These are phyloP conservation scores for Apiospora malaysiana DNA, from an alignment of 2,329 filamentous ascomycete species.

Conservation along the genomic window DNA sequence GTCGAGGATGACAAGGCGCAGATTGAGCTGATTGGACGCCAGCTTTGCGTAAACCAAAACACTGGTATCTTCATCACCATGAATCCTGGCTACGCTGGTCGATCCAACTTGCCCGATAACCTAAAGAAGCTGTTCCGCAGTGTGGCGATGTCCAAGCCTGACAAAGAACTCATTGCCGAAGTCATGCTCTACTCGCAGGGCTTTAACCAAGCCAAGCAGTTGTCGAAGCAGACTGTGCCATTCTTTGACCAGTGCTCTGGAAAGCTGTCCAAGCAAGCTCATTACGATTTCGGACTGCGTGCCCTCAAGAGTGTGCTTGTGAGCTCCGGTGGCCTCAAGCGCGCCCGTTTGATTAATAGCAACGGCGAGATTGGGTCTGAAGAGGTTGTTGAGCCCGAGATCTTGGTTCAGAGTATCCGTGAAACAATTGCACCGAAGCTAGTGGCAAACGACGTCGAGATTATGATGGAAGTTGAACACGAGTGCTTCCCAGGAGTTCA, in stretches of 20 bases:
- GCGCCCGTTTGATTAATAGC: slow-evolving; percentile 70
- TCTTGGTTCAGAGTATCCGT: slow-evolving; percentile 96
- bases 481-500: slow-evolving; percentile 90
- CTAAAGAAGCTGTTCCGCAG: slow-evolving; percentile 99
- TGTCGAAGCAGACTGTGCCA: slow-evolving; percentile 95
- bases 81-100: slow-evolving; percentile 98
- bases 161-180: slow-evolving; percentile 99
- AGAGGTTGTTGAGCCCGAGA: slow-evolving; percentile 87
- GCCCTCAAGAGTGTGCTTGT: slow-evolving; percentile 98
- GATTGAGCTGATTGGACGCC: slow-evolving; percentile 92
- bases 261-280: slow-evolving; percentile 90
- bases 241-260: slow-evolving; percentile 94
- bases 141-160: slow-evolving; percentile 99
- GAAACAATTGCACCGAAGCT: slow-evolving; percentile 98
- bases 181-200: slow-evolving; percentile 99
- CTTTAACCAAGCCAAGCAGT: slow-evolving; percentile 92
- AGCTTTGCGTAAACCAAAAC: slow-evolving; percentile 86
- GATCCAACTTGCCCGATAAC: slow-evolving; percentile 98
- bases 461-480: slow-evolving; percentile 82
- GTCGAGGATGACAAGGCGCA: slow-evolving; percentile 82
- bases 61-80: slow-evolving; percentile 99
- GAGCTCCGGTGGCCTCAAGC: slow-evolving; percentile 95
- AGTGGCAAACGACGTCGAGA: slow-evolving; percentile 88
- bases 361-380: slow-evolving; percentile 66
- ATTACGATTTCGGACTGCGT: slow-evolving; percentile 98